These are phyloP conservation scores for Coemansia sp. DNA, from an alignment of 192 early-diverging fungal species.

Conservation along the genomic window DNA sequence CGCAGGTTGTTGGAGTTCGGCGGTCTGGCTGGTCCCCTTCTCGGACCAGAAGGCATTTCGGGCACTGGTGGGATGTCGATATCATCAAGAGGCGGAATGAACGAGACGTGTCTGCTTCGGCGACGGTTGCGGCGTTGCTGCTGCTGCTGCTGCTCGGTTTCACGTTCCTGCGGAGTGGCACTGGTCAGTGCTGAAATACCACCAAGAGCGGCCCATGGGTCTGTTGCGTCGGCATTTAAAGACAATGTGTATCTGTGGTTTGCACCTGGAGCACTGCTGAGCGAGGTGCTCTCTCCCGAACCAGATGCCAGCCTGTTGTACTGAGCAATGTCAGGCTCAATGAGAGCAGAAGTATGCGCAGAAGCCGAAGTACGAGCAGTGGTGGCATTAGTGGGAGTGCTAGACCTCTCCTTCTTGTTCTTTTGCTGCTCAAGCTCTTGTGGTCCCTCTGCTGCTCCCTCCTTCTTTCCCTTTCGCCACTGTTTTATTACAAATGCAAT, in stretches of 20 bases:
- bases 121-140: not conserved
- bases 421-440: not conserved
- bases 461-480: not conserved
- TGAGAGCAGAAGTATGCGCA: not conserved
- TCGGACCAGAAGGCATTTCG: not conserved
- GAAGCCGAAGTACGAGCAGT: not conserved
- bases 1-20: not conserved
- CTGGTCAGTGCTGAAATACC: not conserved
- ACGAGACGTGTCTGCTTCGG: constrained; percentile 1
- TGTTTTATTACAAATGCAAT: not conserved
- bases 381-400: not conserved
- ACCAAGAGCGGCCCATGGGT: constrained; percentile 7
- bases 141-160: not conserved
- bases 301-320: not conserved
- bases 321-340: not conserved
- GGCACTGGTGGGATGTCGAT: not conserved
- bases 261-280: not conserved
- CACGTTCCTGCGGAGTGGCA: not conserved
- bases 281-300: not conserved
- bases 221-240: not conserved
- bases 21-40: not conserved
- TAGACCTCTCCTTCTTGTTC: not conserved
- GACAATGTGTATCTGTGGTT: not conserved
- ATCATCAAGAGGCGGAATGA: not conserved
- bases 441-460: not conserved